These are phyloP conservation scores for Huntiella omanensis DNA, from an alignment of 2,329 filamentous ascomycete species.

Conservation along the genomic window DNA sequence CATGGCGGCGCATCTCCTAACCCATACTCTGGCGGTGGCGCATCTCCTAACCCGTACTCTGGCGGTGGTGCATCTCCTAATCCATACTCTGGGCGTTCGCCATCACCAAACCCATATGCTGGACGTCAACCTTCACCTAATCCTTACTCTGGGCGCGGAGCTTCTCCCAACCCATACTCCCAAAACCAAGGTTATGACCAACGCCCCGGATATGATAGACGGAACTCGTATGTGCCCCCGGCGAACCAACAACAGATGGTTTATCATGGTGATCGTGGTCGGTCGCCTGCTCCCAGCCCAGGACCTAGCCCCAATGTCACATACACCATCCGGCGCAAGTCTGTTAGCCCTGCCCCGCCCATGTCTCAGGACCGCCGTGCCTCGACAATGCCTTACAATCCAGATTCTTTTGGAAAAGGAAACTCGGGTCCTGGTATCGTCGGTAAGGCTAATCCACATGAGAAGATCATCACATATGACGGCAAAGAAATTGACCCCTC, in stretches of 20 bases:
- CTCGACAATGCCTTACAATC: slow-evolving; percentile 51
- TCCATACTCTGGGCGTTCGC: slow-evolving; percentile 2
- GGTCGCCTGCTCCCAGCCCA: slow-evolving; percentile 5
- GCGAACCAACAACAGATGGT: slow-evolving; percentile 5
- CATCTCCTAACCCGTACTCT: slow-evolving; percentile 7
- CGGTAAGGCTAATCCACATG: slow-evolving; percentile 20
- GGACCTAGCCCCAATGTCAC: slow-evolving; percentile 23
- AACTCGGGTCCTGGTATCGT: not conserved
- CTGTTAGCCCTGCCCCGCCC: slow-evolving; percentile 50
- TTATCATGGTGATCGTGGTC: slow-evolving; percentile 4
- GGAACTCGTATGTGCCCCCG: slow-evolving; percentile 3
- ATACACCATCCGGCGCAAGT: slow-evolving; percentile 48
- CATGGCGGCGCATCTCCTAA: slow-evolving; percentile 1
- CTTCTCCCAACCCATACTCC: not conserved
- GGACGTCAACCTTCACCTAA: slow-evolving; percentile 21
- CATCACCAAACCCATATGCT: slow-evolving; percentile 1
- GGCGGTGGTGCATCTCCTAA: slow-evolving; percentile 4
- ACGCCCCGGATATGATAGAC: slow-evolving; percentile 3
- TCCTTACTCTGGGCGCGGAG: slow-evolving; percentile 15
- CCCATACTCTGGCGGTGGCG: slow-evolving; percentile 17
- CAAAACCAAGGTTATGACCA: slow-evolving; percentile 5
- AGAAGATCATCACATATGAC: slow-evolving; percentile 58
- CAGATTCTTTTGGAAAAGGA: slow-evolving; percentile 50
- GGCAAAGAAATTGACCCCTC: slow-evolving; percentile 63
- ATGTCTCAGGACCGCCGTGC: slow-evolving; percentile 28